Percentiles rank a stretch among this genome's conserved stretches.
phyloP scores from a whole-genome alignment of 371 early-diverging fungal genomes.

The Mortierella sp. region DNA sequence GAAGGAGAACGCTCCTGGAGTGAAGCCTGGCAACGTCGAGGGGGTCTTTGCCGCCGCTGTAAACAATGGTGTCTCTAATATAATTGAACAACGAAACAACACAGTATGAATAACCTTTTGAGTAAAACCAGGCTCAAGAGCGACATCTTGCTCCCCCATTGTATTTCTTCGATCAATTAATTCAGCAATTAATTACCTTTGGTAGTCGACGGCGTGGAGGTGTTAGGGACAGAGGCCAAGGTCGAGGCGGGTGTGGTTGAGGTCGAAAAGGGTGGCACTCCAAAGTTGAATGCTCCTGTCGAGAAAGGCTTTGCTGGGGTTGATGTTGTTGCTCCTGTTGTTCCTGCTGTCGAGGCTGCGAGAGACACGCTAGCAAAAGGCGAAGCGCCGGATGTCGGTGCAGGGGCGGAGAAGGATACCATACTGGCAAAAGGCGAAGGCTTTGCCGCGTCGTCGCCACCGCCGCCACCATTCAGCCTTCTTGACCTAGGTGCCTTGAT shows the following conservation, averaged over 20 bases:
- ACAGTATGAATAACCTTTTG: background rate
- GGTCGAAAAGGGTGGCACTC: background rate
- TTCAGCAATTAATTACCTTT: background rate
- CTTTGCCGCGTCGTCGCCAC: conserved; percentile 13
- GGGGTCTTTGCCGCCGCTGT: background rate
- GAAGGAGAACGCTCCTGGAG: conserved; percentile 32
- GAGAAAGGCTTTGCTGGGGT: conserved; percentile 4
- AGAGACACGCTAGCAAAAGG: background rate
- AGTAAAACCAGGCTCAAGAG: too few relatives aligned
- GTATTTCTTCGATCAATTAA: too few relatives aligned
- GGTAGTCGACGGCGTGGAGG: background rate
- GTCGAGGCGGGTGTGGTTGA: background rate
- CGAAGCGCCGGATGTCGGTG: background rate
- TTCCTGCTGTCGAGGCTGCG: background rate
- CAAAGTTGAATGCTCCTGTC: conserved; percentile 15
- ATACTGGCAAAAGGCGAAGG: conserved; percentile 18
- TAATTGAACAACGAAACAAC: background rate
- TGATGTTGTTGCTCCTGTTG: background rate
- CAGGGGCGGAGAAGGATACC: background rate
- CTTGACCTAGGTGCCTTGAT: background rate
- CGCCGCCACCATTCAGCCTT: conserved; percentile 12
- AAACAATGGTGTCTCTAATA: background rate
- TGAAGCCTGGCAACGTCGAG: background rate
- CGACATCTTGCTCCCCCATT: too few relatives aligned
- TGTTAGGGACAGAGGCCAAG: background rate